Conservation (phyloP, 2,329 filamentous ascomycete species). For the Cercospora zeina region DNA sequence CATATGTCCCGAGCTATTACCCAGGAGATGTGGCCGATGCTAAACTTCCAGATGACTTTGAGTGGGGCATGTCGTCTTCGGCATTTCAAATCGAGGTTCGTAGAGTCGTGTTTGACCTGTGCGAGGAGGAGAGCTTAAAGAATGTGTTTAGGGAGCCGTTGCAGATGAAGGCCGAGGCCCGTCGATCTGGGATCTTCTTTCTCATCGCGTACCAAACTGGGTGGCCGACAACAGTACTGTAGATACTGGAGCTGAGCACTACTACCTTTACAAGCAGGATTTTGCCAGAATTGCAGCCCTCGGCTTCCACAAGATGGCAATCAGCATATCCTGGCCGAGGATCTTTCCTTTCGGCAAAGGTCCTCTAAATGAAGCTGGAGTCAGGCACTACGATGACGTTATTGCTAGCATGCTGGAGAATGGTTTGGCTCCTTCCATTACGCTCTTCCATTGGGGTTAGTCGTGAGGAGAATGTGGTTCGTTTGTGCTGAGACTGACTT, state of each 20-base stretch:
- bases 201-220: slow-evolving; percentile 36
- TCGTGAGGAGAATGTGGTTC: slow-evolving; percentile 7
- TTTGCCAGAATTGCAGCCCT: slow-evolving; percentile 43
- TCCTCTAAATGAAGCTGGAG: slow-evolving; percentile 49
- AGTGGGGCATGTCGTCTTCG: slow-evolving; percentile 39
- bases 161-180: slow-evolving; percentile 38
- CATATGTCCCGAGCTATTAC: slow-evolving; percentile 44
- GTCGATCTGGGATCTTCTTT: slow-evolving; percentile 32
- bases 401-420: slow-evolving; percentile 47
- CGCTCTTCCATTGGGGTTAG: slow-evolving; percentile 50
- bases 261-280: slow-evolving; percentile 25
- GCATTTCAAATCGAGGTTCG: slow-evolving; percentile 39
- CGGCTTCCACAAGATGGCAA: slow-evolving; percentile 42
- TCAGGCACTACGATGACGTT: slow-evolving; percentile 53
- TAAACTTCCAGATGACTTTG: slow-evolving; percentile 42
- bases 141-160: slow-evolving; percentile 31
- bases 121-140: background rate
- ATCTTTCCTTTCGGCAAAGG: slow-evolving; percentile 53
- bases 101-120: background rate
- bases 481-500: background rate
- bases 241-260: slow-evolving; percentile 15
- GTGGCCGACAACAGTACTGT: slow-evolving; percentile 42
- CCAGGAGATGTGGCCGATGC: slow-evolving; percentile 36
- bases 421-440: slow-evolving; percentile 49
- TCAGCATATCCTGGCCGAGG: slow-evolving; percentile 52